These are phyloP conservation scores for Sclerotinia spermophila DNA, from an alignment of 2,329 filamentous ascomycete species.

Conservation along the genomic window DNA sequence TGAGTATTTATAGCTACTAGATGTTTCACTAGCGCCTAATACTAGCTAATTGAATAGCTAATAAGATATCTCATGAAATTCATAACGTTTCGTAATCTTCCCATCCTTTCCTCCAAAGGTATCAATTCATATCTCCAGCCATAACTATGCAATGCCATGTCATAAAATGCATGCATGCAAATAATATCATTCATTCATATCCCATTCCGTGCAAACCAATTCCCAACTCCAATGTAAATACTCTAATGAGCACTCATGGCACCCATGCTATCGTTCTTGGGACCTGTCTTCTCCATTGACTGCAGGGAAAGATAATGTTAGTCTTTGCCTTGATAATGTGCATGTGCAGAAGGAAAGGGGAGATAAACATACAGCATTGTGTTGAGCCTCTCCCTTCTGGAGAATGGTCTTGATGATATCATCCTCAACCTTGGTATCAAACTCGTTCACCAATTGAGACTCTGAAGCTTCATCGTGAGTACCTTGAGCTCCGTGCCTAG, in stretches of 20 bases:
- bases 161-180: conserved; percentile 1
- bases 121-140: neutral
- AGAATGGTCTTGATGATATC: conserved; percentile 80
- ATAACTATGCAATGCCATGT: neutral
- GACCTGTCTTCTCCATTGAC: conserved; percentile 37
- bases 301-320: conserved; percentile 26
- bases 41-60: neutral
- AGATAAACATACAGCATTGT: conserved; percentile 47
- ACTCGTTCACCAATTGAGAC: conserved; percentile 74
- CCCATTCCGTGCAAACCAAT: conserved; percentile 8
- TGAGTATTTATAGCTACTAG: neutral
- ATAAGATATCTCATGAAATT: neutral
- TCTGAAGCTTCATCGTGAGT: conserved; percentile 74
- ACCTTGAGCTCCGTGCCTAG: conserved; percentile 81
- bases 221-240: conserved; percentile 5
- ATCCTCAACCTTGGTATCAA: conserved; percentile 75
- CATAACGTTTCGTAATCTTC: neutral
- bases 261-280: conserved; percentile 37
- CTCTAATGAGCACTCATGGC: conserved; percentile 31
- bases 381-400: conserved; percentile 67
- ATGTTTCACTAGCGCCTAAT: neutral
- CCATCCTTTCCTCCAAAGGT: neutral
- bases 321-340: conserved; percentile 13
- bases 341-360: neutral
- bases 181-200: conserved; percentile 5